Evolutionary conservation across 2,329 filamentous ascomycete species (phyloP).

Genomic region (Phialocephala sp.): DNA sequence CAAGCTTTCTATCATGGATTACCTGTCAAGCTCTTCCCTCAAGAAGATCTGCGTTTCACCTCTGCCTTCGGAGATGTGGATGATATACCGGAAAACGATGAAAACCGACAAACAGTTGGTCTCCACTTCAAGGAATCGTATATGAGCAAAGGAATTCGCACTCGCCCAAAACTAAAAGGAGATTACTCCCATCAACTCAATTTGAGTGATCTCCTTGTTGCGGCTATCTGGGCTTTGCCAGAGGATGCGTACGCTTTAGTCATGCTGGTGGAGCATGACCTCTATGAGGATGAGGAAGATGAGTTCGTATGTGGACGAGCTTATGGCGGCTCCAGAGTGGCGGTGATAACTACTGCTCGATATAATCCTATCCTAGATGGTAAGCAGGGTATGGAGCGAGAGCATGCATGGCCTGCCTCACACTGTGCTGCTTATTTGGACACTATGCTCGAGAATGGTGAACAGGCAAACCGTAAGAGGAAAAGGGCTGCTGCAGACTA

Average conservation of each 20-base stretch:
- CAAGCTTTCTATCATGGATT: constrained; percentile 38
- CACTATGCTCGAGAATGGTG: constrained; percentile 40
- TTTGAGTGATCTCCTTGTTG: constrained; percentile 37
- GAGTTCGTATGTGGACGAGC: constrained; percentile 71
- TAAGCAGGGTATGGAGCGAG: constrained; percentile 37
- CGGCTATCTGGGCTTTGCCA: constrained; percentile 36
- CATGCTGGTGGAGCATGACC: constrained; percentile 38
- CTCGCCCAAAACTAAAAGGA: constrained; percentile 31
- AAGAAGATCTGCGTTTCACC: constrained; percentile 26
- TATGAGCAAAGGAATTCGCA: constrained; percentile 32
- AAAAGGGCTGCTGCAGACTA: not conserved
- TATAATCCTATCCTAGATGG: constrained; percentile 61
- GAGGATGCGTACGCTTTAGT: constrained; percentile 38
- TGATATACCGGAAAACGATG: not conserved
- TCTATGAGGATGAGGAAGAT: constrained; percentile 56
- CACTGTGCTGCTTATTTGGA: constrained; percentile 63
- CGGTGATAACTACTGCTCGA: constrained; percentile 65
- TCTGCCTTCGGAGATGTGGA: constrained; percentile 18
- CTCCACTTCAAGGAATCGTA: constrained; percentile 12
- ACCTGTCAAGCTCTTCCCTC: constrained; percentile 34
- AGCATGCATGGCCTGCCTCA: constrained; percentile 68
- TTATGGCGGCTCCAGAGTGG: constrained; percentile 67
- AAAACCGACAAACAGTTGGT: constrained; percentile 14
- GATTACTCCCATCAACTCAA: constrained; percentile 37
- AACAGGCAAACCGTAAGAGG: constrained; percentile 6